Base-by-base conservation (phyloP, 2,329 filamentous ascomycete species). In the Clathrospora elynae region DNA sequence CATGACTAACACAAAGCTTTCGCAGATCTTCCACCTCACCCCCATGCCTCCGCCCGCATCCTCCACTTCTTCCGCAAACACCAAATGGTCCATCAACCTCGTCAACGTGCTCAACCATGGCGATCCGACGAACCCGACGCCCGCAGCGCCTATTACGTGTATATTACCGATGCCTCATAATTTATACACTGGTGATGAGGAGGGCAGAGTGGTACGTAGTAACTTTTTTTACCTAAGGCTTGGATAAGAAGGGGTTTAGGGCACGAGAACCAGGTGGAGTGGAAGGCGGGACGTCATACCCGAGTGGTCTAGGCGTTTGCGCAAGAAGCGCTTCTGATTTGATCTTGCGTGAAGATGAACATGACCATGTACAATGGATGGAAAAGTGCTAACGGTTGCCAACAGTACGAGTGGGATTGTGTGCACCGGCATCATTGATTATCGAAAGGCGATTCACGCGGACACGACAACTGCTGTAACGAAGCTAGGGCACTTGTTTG, bases 101-200 rank as follows among this genome's bases (percentile, higher is more conserved):
- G 80, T 96, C 51, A 86, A 92, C 50, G 80, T 86, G 42, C 78
- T 99, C 41, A 89, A 95, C 64, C 89, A 96, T 66, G 76, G 84
- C 25, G 89, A 95, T 62, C 73, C 76, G 62, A 57, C 68, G 23
- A 79, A 78, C 50, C 76, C 75, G 44, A 65, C 58, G 16, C 25
- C 22, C 13, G 42, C 28, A 26, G 85, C 86, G 2, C 85, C 86
- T 0, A 91, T 97, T 48, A 95, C 88, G 24, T 95, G 88, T 64
- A 87, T 99, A 37, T 78, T 88, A 42, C 87, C 92, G 2, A 87
- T 91, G 79, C 83, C 88, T 38, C 85, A 86, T 51, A 80, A 86
- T 49, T 84, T 97, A 7, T 97, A 96, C 71, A 96, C 91, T 0
- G 93, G 92, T 3, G 93, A 97, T 73, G 93, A 97, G 53, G 87